Evolutionary conservation across 495 filamentous ascomycete genomes (phyloP).

Genomic region (Niebla homalea): DNA sequence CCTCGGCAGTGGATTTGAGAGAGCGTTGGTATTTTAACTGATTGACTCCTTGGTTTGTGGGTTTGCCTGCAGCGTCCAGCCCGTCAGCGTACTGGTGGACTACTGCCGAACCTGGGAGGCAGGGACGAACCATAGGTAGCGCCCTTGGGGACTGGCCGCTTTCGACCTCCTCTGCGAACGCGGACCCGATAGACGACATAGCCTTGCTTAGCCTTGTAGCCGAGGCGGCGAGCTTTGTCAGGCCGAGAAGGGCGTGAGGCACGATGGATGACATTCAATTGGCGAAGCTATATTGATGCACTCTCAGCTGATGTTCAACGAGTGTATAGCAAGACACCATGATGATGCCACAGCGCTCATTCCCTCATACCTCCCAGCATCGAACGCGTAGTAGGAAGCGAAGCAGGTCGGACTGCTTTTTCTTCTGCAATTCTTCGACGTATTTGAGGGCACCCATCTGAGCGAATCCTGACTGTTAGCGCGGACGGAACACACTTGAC

Average conservation of each 20-base stretch:
- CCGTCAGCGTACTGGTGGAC: slow-evolving; percentile 9
- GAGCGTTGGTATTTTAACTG: slow-evolving; percentile 99
- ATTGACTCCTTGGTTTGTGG: slow-evolving; percentile 99
- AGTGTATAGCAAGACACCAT: slow-evolving; percentile 82
- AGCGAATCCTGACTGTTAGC: background rate
- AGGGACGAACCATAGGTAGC: slow-evolving; percentile 78
- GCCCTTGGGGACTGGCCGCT: slow-evolving; percentile 91
- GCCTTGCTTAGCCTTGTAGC: slow-evolving; percentile 99
- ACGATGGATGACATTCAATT: slow-evolving; percentile 98
- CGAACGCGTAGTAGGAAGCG: slow-evolving; percentile 98
- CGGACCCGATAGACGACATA: slow-evolving; percentile 99
- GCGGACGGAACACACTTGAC: too few relatives aligned
- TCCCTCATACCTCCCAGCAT: slow-evolving; percentile 97
- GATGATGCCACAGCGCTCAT: slow-evolving; percentile 10
- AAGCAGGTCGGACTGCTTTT: slow-evolving; percentile 99
- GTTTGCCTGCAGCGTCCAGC: slow-evolving; percentile 59
- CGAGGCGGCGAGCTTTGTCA: slow-evolving; percentile 98
- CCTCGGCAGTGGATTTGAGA: slow-evolving; percentile 90
- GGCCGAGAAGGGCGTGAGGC: slow-evolving; percentile 95
- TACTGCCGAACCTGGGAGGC: background rate
- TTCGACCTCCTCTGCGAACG: slow-evolving; percentile 93
- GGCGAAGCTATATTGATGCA: slow-evolving; percentile 98
- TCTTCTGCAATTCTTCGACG: slow-evolving; percentile 99
- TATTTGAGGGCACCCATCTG: slow-evolving; percentile 95
- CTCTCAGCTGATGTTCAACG: slow-evolving; percentile 99